Evolutionary conservation across 768 basidiomycete genomes (phyloP), one percentile per base, ranked within the genome.

Genomic region (Filobasidium wieringae): DNA sequence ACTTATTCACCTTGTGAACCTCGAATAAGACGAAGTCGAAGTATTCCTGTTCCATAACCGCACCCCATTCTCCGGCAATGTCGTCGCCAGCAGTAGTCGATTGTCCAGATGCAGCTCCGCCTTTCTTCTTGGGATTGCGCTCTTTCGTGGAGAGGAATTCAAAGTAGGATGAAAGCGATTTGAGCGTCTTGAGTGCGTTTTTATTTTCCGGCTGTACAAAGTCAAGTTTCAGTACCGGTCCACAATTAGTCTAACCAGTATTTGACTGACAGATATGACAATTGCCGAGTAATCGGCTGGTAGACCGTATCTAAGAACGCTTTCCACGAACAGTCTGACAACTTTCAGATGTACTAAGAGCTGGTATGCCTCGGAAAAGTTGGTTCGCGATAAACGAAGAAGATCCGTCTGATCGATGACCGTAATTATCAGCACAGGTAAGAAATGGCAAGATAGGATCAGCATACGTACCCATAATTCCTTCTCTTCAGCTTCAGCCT

Each of bases 291-390:
- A 99, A 65, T 88, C 84, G 1, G 92, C 88, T 4, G 95, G 95
- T 9, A 96, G 78, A 53, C 95, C 95, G 71, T 96, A 97, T 64
- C 93, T 81, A 40, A 99, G 79, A 19, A 96, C 92, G 57, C 88
- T 91, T 76, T 99, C 95, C 22, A 93, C 84, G 66, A 92, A 97
- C 15, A 95, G 77, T 9, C 89, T 84, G 15, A 95, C 75, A 51
- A 93, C 80, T 75, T 97, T 97, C 64, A 97, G 78, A 68, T 97
- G 95, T 0, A 92, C 87, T 19, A 96, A 79, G 53, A 93, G 79
- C 72, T 97, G 88, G 76, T 91, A 90, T 5, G 91, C 84, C 76
- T 99, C 95, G 0, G 91, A 92, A 73, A 97, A 99, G 75, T 93
- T 96, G 53, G 88, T 95, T 55, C 95, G 80, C 34, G 92, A 84